phyloP scores from a whole-genome alignment of 208 protist genomes.

The Entamoeba dispar region DNA sequence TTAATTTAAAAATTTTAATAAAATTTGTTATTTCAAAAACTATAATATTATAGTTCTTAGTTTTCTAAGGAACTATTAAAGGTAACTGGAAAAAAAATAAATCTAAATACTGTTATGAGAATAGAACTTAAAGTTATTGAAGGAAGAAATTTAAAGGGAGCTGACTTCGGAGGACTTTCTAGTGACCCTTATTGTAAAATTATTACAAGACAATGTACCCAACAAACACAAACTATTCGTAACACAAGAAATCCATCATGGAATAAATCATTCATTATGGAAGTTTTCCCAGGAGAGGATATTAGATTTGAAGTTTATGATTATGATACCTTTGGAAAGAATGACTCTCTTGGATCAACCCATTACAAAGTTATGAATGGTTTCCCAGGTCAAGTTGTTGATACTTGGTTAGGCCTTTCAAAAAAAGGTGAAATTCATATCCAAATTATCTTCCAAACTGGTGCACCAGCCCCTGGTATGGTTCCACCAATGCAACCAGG shows the following conservation, averaged over 20 bases:
- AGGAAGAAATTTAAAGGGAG: not conserved
- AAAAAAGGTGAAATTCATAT: not conserved
- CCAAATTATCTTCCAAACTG: not conserved
- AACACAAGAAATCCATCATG: not conserved
- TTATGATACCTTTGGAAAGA: not conserved
- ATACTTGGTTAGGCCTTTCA: not conserved
- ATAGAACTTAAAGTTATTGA: not conserved
- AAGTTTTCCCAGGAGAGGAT: not conserved
- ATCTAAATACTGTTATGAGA: no score
- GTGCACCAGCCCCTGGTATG: not conserved
- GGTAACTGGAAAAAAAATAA: no score
- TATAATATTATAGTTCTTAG: no score
- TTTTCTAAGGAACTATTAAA: no score
- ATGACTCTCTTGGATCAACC: not conserved
- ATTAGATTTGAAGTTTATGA: not conserved
- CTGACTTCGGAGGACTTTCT: not conserved
- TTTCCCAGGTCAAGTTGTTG: not conserved
- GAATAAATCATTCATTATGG: not conserved
- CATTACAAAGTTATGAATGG: not conserved
- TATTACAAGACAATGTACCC: not conserved
- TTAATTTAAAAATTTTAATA: no score
- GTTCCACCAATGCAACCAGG: not conserved
- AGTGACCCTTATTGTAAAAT: not conserved
- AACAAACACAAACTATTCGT: not conserved
- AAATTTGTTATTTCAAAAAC: no score